Evolutionary conservation across 495 filamentous ascomycete species (phyloP), one percentile per base, ranked within the genome.

Genomic region (Penicillium subrubescens): DNA sequence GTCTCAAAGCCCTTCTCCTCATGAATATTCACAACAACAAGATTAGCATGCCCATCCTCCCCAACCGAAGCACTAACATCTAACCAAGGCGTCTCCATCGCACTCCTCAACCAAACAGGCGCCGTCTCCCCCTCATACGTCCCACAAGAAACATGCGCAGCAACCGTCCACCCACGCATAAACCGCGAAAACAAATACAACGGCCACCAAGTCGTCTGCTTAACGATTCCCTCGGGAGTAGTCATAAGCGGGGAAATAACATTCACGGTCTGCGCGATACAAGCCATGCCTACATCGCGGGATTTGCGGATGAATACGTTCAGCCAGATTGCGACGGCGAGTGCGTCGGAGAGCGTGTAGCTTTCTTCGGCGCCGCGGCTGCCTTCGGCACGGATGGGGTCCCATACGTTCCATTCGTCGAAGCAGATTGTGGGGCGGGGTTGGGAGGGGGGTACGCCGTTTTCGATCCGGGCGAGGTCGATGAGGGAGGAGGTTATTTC

Each of bases 321-420:
- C 25, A 93, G 81, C 84, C 85, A 94, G 14, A 89, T 84, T 3
- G 82, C 85, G 0, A 93, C 91, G 53, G 90, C 90, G 15, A 92
- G 76, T 7, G 90, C 90, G 72, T 94, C 91, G 1, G 87, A 90
- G 17, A 93, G 83, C 0, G 89, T 92, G 74, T 94, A 93, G 68
- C 73, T 75, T 70, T 92, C 88, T 73, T 91, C 89, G 1, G 86
- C 89, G 21, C 89, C 89, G 57, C 81, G 74, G 64, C 88, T 87
- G 44, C 89, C 90, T 5, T 87, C 88, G 1, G 91, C 90, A 27
- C 90, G 85, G 41, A 83, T 79, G 8, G 89, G 89, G 70, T 93
- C 90, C 91, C 90, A 93, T 14, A 93, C 89, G 74, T 94, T 92
- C 90, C 91, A 93, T 74, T 93, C 90, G 73, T 94, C 91, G 72